Conservation (phyloP, 2,329 filamentous ascomycete species). For the Lecanicillium sp. region DNA sequence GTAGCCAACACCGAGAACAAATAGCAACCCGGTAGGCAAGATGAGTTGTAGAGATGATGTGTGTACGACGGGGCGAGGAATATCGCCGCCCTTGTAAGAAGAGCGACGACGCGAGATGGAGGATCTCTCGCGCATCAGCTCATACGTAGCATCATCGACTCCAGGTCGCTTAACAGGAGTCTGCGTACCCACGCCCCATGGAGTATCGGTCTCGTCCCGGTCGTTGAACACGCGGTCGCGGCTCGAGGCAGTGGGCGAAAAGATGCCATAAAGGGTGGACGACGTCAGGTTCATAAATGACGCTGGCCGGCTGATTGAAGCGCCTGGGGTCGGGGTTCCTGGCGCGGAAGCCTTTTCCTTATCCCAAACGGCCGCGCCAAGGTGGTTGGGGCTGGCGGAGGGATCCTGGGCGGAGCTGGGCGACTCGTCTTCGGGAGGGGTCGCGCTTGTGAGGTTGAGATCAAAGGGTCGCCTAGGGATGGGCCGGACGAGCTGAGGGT, state of each 20-base stretch:
- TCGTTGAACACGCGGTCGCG: constrained; percentile 32
- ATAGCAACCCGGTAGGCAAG: constrained; percentile 57
- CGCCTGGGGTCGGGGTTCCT: constrained; percentile 11
- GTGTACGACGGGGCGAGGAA: constrained; percentile 14
- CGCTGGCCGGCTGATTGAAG: constrained; percentile 55
- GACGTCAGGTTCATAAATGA: constrained; percentile 82
- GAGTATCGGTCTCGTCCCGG: constrained; percentile 53
- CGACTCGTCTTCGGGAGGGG: constrained; percentile 29
- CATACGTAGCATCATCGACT: constrained; percentile 35
- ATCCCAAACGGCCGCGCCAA: constrained; percentile 16
- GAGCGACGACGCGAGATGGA: constrained; percentile 24
- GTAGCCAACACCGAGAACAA: constrained; percentile 73
- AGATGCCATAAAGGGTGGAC: constrained; percentile 87
- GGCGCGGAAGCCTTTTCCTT: constrained; percentile 8
- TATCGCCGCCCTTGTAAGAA: constrained; percentile 22
- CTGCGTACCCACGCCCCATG: constrained; percentile 71
- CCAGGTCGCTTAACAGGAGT: constrained; percentile 47
- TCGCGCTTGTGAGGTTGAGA: constrained; percentile 39
- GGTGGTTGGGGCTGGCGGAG: constrained; percentile 16
- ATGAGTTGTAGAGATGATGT: constrained; percentile 39
- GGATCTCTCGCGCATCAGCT: constrained; percentile 33
- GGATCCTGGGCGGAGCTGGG: constrained; percentile 1
- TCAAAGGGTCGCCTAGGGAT: constrained; percentile 66
- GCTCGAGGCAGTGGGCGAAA: constrained; percentile 57
- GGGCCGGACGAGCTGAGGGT: constrained; percentile 56